A percentile compares a stretch with the other conserved stretches of the same genome.
Evolutionary conservation across 148 eudicot species (phyloP).

Genomic region (Suaeda aralocaspica): DNA sequence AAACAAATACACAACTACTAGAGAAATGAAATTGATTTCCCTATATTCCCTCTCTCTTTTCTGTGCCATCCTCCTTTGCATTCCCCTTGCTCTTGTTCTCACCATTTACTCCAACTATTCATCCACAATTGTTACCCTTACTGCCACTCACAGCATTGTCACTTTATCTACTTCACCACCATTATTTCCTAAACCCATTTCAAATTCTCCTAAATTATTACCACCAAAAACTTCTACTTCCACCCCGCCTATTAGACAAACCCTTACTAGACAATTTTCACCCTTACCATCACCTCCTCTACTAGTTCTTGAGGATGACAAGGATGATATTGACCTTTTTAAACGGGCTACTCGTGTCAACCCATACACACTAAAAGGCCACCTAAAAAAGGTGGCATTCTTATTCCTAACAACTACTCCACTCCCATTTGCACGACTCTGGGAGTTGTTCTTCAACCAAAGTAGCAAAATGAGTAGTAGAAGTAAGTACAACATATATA

Average conservation of each 20-base stretch:
- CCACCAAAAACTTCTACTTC: too few relatives aligned
- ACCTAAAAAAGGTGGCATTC: slow-evolving; percentile 56
- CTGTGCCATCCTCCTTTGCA: slow-evolving; percentile 59
- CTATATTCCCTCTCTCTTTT: slow-evolving; percentile 58
- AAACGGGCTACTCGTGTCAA: slow-evolving; percentile 38
- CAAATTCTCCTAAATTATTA: too few relatives aligned
- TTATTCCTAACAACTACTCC: slow-evolving; percentile 70
- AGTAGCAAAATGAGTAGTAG: slow-evolving; percentile 16
- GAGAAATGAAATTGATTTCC: slow-evolving; percentile 33
- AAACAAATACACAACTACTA: too few relatives aligned
- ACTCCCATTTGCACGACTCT: slow-evolving; percentile 63
- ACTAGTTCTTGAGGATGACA: slow-evolving; percentile 22
- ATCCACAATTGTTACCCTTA: slow-evolving; percentile 18
- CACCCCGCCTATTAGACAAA: neutral
- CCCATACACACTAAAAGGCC: slow-evolving; percentile 21
- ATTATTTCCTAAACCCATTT: neutral
- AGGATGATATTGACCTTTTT: slow-evolving; percentile 40
- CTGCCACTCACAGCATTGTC: slow-evolving; percentile 2
- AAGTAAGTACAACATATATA: slow-evolving; percentile 54
- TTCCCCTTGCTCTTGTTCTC: slow-evolving; percentile 62
- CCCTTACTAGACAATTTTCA: neutral
- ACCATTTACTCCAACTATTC: slow-evolving; percentile 36
- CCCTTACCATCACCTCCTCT: slow-evolving; percentile 8
- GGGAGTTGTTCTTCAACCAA: slow-evolving; percentile 64
- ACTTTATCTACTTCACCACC: slow-evolving; percentile 6